A percentile compares a stretch with the other conserved stretches of the same genome.
These are phyloP conservation scores for Physcomitrium patens DNA, from an alignment of 225 moss, liverwort and hornwort genomes.

Conservation along the genomic window DNA sequence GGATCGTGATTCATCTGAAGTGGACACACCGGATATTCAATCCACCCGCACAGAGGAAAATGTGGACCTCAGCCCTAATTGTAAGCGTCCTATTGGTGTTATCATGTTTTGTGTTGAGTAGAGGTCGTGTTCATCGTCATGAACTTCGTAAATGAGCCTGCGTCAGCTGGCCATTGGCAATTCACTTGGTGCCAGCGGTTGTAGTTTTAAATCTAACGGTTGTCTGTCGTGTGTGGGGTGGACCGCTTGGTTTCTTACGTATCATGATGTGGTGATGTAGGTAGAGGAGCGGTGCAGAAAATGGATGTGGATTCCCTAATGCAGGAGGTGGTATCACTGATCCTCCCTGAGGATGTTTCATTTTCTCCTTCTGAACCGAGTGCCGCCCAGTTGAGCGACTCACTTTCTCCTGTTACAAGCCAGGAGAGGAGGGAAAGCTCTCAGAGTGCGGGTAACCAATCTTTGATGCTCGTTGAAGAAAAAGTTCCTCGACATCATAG, in stretches of 20 bases:
- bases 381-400: neutral
- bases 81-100: slow-evolving; percentile 12
- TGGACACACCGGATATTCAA: slow-evolving; percentile 41
- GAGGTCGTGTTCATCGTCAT: too few species aligned
- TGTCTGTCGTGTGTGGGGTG: neutral
- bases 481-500: slow-evolving; percentile 43
- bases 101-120: neutral
- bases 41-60: slow-evolving; percentile 30
- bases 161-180: too few species aligned
- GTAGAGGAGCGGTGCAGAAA: slow-evolving; percentile 22
- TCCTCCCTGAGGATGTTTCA: slow-evolving; percentile 22
- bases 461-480: slow-evolving; percentile 35
- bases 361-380: neutral
- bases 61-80: slow-evolving; percentile 40
- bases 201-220: neutral
- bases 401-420: neutral
- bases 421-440: slow-evolving; percentile 25
- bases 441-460: slow-evolving; percentile 21
- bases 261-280: neutral
- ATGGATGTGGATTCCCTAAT: slow-evolving; percentile 46
- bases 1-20: slow-evolving; percentile 37
- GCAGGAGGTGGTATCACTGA: slow-evolving; percentile 32
- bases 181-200: too few species aligned
- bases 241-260: neutral
- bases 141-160: too few species aligned